phyloP scores from a whole-genome alignment of 148 eudicot species.

The Fagopyrum tataricum region DNA sequence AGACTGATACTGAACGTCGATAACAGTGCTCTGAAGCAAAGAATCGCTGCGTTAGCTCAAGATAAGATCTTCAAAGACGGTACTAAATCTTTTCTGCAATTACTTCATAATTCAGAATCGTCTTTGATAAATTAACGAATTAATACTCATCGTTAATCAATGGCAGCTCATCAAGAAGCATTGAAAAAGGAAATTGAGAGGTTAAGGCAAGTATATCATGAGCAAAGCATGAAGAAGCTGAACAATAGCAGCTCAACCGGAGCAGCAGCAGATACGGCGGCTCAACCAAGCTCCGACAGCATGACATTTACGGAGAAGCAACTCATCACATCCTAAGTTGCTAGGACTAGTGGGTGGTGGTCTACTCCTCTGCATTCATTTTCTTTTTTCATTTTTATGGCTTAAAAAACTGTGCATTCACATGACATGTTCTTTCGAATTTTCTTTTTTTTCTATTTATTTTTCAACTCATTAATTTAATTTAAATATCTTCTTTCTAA shows the following conservation, averaged over 20 bases:
- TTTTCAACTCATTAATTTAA: neutral
- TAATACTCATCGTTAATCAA: no score
- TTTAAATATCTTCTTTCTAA: neutral
- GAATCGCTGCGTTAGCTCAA: slow-evolving; percentile 90
- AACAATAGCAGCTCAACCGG: slow-evolving; percentile 4
- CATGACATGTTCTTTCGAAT: slow-evolving; percentile 15
- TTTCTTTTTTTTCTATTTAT: neutral
- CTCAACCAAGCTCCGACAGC: slow-evolving; percentile 18
- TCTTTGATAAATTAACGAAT: neutral
- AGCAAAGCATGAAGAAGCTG: slow-evolving; percentile 26
- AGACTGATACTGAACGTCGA: slow-evolving; percentile 79
- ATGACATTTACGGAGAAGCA: slow-evolving; percentile 35
- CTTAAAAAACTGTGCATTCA: slow-evolving; percentile 9
- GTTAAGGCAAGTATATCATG: slow-evolving; percentile 56
- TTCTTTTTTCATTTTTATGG: slow-evolving; percentile 1
- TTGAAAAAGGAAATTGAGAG: slow-evolving; percentile 85
- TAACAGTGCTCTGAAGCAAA: slow-evolving; percentile 78
- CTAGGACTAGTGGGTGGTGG: neutral
- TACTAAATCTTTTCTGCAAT: slow-evolving; percentile 7
- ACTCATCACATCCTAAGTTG: slow-evolving; percentile 25
- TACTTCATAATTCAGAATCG: neutral
- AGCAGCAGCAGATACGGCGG: slow-evolving; percentile 12
- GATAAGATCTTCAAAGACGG: slow-evolving; percentile 96
- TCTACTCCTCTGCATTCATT: neutral
- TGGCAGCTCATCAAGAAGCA: slow-evolving; percentile 88